Percentiles rank a stretch among this genome's conserved stretches.
phyloP scores from a whole-genome alignment of 306 rosid genomes.

The Trifolium repens region DNA sequence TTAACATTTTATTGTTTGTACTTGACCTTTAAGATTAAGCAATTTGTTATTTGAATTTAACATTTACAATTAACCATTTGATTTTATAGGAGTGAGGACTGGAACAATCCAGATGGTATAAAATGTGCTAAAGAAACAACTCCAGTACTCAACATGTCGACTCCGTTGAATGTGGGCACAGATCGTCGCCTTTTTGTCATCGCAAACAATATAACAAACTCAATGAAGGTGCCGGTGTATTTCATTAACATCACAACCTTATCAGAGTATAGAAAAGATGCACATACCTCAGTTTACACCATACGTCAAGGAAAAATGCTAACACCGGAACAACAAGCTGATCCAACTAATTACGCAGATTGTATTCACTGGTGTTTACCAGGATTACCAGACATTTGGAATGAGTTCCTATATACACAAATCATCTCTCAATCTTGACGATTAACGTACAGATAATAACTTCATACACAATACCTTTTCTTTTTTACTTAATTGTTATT shows the following conservation, averaged over 20 bases:
- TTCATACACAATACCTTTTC: constrained; percentile 16
- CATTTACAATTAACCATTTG: constrained; percentile 1
- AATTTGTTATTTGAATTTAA: background rate
- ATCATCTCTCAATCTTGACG: constrained; percentile 84
- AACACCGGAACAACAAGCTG: constrained; percentile 85
- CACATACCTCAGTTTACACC: constrained; percentile 90
- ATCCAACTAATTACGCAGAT: constrained; percentile 86
- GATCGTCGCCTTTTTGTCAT: constrained; percentile 74
- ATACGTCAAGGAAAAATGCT: constrained; percentile 94
- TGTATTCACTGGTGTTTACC: constrained; percentile 99
- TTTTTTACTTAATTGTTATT: constrained; percentile 40
- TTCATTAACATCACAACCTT: constrained; percentile 80
- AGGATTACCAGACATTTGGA: constrained; percentile 96
- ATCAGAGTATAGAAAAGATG: constrained; percentile 86
- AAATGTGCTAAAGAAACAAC: constrained; percentile 90
- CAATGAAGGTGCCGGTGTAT: constrained; percentile 76
- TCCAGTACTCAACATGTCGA: constrained; percentile 65
- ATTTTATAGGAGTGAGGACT: constrained; percentile 75
- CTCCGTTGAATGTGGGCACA: constrained; percentile 83
- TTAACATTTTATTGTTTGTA: background rate
- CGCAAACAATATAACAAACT: constrained; percentile 58
- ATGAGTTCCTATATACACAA: constrained; percentile 79
- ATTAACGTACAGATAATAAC: constrained; percentile 20
- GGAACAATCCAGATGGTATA: constrained; percentile 93
- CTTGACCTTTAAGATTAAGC: background rate